phyloP scores from a whole-genome alignment of 768 basidiomycete species.

The Pleurotus djamor region DNA sequence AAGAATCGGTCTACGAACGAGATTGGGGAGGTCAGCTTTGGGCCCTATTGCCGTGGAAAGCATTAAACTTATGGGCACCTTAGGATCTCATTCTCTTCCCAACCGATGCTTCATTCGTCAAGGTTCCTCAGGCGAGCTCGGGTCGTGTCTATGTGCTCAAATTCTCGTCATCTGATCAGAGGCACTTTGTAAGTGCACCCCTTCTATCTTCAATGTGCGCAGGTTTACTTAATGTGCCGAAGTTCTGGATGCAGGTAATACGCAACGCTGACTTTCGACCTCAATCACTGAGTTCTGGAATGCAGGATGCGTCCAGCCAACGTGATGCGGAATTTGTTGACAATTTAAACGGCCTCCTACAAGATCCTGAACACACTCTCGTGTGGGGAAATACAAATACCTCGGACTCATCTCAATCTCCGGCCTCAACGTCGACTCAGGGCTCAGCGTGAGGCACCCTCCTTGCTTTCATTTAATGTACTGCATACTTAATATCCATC shows the following conservation, averaged over 20 bases:
- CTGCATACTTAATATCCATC: neutral
- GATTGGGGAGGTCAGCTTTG: conserved; percentile 55
- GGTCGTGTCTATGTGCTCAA: conserved; percentile 86
- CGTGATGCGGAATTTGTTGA: conserved; percentile 72
- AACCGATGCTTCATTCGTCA: conserved; percentile 78
- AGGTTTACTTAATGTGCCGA: conserved; percentile 8
- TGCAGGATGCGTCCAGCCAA: conserved; percentile 61
- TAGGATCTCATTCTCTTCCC: conserved; percentile 90
- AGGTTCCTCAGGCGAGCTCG: conserved; percentile 59
- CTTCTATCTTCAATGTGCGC: too few relatives aligned
- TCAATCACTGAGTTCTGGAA: neutral
- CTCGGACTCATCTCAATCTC: conserved; percentile 30
- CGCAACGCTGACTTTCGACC: neutral
- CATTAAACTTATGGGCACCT: neutral
- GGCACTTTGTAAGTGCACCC: conserved; percentile 70
- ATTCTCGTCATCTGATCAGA: conserved; percentile 87
- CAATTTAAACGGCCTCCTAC: conserved; percentile 70
- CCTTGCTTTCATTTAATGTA: neutral
- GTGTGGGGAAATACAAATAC: conserved; percentile 44
- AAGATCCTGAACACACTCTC: conserved; percentile 60
- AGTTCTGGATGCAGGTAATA: conserved; percentile 89
- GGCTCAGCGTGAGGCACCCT: conserved; percentile 29
- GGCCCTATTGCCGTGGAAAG: neutral
- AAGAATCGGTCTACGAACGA: conserved; percentile 63
- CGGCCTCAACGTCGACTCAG: conserved; percentile 45